Conservation (phyloP, 2,329 filamentous ascomycete species). For the Penicillium occitanis region DNA sequence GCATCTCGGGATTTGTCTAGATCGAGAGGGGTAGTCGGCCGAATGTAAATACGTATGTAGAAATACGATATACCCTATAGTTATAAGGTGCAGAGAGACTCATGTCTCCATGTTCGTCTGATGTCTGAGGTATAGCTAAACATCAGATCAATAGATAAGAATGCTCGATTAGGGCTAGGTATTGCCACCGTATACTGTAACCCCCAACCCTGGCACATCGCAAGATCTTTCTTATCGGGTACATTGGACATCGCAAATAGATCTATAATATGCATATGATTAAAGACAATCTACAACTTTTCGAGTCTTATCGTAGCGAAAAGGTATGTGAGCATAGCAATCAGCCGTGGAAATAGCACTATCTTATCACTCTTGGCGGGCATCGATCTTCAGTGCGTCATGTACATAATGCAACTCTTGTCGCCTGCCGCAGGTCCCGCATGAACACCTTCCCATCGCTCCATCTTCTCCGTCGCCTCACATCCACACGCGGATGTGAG, state of each 20-base stretch:
- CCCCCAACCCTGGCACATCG: background rate
- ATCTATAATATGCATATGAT: background rate
- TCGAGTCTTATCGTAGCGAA: background rate
- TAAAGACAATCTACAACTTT: background rate
- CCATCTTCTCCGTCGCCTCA: constrained; percentile 18
- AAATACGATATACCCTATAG: background rate
- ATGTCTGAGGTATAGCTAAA: background rate
- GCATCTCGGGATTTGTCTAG: background rate
- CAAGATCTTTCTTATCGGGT: background rate
- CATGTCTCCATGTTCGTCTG: background rate
- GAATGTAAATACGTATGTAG: background rate
- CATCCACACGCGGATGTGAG: constrained; percentile 23
- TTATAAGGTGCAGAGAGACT: background rate
- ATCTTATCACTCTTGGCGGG: constrained; percentile 21
- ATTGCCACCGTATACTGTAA: background rate
- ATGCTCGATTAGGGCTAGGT: constrained; percentile 4
- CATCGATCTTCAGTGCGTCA: constrained; percentile 21
- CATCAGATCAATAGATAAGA: constrained; percentile 2
- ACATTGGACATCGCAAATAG: background rate
- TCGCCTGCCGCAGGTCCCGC: constrained; percentile 18
- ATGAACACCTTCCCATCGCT: background rate
- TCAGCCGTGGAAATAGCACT: background rate
- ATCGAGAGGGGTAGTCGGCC: background rate
- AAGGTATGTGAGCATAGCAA: background rate
- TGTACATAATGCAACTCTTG: constrained; percentile 5